Percentiles rank a stretch among this genome's conserved stretches.
phyloP scores from a whole-genome alignment of 2,329 filamentous ascomycete species.

The Aspergillus arachidicola region DNA sequence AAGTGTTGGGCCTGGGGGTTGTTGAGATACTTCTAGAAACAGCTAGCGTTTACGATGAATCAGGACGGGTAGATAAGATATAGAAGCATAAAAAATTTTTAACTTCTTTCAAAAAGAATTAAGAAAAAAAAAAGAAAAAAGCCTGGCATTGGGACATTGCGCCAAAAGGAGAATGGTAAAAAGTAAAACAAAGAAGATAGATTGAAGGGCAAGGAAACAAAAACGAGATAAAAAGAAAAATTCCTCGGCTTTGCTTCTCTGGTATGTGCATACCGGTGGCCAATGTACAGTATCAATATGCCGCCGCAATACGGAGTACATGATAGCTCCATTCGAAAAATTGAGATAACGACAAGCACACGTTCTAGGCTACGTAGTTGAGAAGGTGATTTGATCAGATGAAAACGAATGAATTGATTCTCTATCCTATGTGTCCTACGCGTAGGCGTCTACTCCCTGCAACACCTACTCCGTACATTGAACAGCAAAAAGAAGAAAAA shows the following conservation, averaged over 20 bases:
- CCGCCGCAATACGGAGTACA: too few species aligned
- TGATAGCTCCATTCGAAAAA: too few species aligned
- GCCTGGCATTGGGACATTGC: neutral
- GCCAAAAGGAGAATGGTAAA: neutral
- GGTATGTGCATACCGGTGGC: neutral
- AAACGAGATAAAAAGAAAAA: neutral
- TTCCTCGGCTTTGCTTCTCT: neutral
- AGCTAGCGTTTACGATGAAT: neutral
- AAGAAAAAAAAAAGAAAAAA: neutral
- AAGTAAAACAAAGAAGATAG: neutral
- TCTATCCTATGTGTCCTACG: neutral
- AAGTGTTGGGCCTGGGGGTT: neutral
- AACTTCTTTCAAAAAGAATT: too few species aligned
- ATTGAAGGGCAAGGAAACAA: neutral
- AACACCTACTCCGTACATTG: neutral
- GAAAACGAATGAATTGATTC: neutral
- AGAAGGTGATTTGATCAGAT: neutral
- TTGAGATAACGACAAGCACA: neutral
- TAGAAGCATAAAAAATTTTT: too few species aligned
- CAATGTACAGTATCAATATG: neutral
- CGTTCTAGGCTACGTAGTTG: neutral
- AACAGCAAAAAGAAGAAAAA: neutral
- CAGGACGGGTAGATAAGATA: slow-evolving; percentile 3
- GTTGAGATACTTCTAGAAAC: slow-evolving; percentile 1
- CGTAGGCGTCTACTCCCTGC: neutral